Percentiles rank a stretch among this genome's conserved stretches.
Evolutionary conservation across 2,329 filamentous ascomycete species (phyloP).

Genomic region (Aspergillus glaucus): DNA sequence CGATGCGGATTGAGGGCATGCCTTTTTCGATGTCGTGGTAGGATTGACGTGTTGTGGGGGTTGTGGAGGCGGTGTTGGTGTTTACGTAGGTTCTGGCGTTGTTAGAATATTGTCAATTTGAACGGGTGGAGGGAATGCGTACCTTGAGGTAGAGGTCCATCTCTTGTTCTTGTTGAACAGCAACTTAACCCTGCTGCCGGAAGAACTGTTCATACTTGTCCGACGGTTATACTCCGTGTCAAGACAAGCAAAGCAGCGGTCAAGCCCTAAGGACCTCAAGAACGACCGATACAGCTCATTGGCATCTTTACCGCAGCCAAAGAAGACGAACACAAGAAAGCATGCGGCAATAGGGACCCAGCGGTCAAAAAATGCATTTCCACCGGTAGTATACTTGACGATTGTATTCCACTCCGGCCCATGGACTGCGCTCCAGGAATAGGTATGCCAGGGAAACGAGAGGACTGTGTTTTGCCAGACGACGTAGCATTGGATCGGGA

Average conservation of each 20-base stretch:
- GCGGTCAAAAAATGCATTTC: slow-evolving; percentile 47
- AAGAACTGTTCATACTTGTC: slow-evolving; percentile 15
- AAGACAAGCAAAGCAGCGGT: slow-evolving; percentile 24
- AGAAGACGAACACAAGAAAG: slow-evolving; percentile 55
- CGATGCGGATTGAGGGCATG: neutral
- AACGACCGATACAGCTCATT: slow-evolving; percentile 47
- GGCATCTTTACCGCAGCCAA: slow-evolving; percentile 59
- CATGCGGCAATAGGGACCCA: slow-evolving; percentile 53
- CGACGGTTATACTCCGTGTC: slow-evolving; percentile 5
- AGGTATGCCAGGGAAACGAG: slow-evolving; percentile 34
- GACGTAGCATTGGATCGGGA: slow-evolving; percentile 50
- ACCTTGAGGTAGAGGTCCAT: slow-evolving; percentile 14
- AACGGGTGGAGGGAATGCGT: neutral
- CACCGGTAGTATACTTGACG: slow-evolving; percentile 40
- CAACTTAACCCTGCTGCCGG: slow-evolving; percentile 23
- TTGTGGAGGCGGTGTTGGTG: slow-evolving; percentile 1
- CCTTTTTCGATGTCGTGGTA: slow-evolving; percentile 20
- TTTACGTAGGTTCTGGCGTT: slow-evolving; percentile 4
- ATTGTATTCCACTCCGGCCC: slow-evolving; percentile 46
- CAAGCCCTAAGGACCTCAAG: slow-evolving; percentile 38
- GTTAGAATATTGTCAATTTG: slow-evolving; percentile 1
- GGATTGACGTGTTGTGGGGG: neutral
- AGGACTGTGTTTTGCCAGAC: slow-evolving; percentile 39
- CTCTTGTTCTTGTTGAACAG: slow-evolving; percentile 15
- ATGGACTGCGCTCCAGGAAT: slow-evolving; percentile 51